Base-by-base conservation (phyloP, 2,329 filamentous ascomycete species). In the Simplicillium aogashimaense region DNA sequence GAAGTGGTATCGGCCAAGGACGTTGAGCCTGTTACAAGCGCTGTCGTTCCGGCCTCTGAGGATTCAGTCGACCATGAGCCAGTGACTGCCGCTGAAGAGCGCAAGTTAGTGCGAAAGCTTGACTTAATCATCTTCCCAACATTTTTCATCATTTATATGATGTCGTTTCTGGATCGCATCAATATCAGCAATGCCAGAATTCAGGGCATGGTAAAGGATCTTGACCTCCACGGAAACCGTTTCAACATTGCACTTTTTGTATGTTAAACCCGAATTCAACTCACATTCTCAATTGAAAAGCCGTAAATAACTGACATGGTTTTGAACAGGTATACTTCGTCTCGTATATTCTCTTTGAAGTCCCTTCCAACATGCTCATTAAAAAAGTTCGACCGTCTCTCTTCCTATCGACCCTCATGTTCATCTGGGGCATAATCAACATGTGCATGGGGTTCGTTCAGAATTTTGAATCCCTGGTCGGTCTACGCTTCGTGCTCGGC, bases 151-250 rank as follows among this genome's bases (percentile, higher is more conserved):
- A 53, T 67, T 36, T 65, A 64, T 46, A 54, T 61, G 43, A 55
- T 67, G 52, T 62, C 62, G 7, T 66, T 65, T 41, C 50, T 68
- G 15, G 65, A 68, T 36, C 59, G 65, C 29, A 64, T 58, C 46
- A 68, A 69, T 46, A 68, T 70, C 41, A 63, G 64, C 53, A 70
- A 72, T 53, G 66, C 66, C 8, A 54, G 58, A 37, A 66, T 70
- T 40, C 56, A 66, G 46, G 61, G 67, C 31, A 54, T 73, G 45
- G 50, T 56, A 0, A 48, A 55, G 18, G 66, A 70, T 12, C 55
- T 72, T 2, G 49, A 61, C 8, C 55, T 71, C 16, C 48, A 53
- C 2, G 64, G 61, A 5, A 61, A 60, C 39, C 56, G 61, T 17
- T 71, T 63, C 50, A 70, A 70, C 44, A 53, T 67, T 40, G 61